A percentile compares a stretch with the other conserved stretches of the same genome.
phyloP scores from a whole-genome alignment of 306 rosid species.

The Gillenia trifoliata region DNA sequence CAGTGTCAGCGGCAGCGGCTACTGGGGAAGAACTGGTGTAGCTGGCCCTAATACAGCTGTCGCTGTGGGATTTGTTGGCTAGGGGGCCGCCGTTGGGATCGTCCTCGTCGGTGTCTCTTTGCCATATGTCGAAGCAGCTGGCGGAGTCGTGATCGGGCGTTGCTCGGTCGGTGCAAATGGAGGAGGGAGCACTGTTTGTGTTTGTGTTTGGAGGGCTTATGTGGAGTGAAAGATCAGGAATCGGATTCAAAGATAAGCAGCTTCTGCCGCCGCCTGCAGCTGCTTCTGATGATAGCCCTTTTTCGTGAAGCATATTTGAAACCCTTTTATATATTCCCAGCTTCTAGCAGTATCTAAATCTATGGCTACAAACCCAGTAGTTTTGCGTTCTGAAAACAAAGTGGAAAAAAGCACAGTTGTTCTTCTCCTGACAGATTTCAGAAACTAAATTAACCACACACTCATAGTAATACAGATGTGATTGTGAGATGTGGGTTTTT shows the following conservation, averaged over 20 bases:
- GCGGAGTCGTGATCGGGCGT: background rate
- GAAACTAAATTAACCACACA: constrained; percentile 3
- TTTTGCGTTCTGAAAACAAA: constrained; percentile 11
- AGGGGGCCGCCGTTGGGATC: background rate
- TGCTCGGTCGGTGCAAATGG: constrained; percentile 26
- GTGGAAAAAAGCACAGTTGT: background rate
- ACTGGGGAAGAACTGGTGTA: background rate
- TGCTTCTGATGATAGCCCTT: constrained; percentile 10
- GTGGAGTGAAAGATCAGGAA: constrained; percentile 86
- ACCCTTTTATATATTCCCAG: background rate
- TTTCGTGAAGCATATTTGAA: constrained; percentile 35
- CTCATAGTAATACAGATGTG: constrained; percentile 4
- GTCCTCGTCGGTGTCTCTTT: constrained; percentile 12
- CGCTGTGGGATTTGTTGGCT: constrained; percentile 39
- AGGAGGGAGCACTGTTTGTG: constrained; percentile 40
- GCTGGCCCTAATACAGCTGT: constrained; percentile 31
- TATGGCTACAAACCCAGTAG: constrained; percentile 1
- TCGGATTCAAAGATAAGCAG: constrained; percentile 31
- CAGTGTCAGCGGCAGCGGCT: constrained; percentile 13
- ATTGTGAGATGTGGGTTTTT: constrained; percentile 3
- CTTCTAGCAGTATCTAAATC: background rate
- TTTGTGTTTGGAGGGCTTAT: constrained; percentile 55
- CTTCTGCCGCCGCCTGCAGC: background rate
- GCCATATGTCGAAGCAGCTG: constrained; percentile 44
- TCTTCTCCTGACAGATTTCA: constrained; percentile 11